These are phyloP conservation scores for Boletus vinaceobasis DNA, from an alignment of 768 basidiomycete genomes.

Conservation along the genomic window DNA sequence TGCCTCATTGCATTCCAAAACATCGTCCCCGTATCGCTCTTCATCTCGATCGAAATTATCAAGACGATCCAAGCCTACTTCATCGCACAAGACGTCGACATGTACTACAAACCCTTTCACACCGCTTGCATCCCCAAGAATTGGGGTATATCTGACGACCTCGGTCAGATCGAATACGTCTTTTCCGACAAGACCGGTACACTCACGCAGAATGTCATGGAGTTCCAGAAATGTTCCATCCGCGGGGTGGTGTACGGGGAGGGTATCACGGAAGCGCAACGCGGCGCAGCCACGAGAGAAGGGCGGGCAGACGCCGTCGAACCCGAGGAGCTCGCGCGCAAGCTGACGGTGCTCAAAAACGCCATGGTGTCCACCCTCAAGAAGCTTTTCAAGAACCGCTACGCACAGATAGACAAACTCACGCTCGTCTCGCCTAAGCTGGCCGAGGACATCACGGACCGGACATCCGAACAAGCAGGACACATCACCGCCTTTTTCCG, in stretches of 20 bases:
- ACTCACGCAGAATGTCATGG: slow-evolving; percentile 97
- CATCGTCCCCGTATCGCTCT: slow-evolving; percentile 92
- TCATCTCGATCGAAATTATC: slow-evolving; percentile 97
- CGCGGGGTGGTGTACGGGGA: slow-evolving; percentile 85
- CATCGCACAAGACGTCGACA: slow-evolving; percentile 93
- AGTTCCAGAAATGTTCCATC: slow-evolving; percentile 94
- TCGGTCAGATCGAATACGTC: slow-evolving; percentile 96
- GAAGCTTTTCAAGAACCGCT: slow-evolving; percentile 85
- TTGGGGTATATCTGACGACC: slow-evolving; percentile 98
- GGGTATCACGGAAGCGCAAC: slow-evolving; percentile 92
- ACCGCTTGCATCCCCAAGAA: slow-evolving; percentile 92
- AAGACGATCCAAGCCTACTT: slow-evolving; percentile 97
- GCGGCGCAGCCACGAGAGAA: slow-evolving; percentile 83
- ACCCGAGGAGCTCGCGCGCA: slow-evolving; percentile 66
- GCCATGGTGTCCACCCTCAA: slow-evolving; percentile 76
- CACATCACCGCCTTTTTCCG: slow-evolving; percentile 85
- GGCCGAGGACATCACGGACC: slow-evolving; percentile 71
- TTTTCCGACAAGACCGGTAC: slow-evolving; percentile 96
- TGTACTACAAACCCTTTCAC: slow-evolving; percentile 89
- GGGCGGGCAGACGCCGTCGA: slow-evolving; percentile 64
- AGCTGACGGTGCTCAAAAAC: slow-evolving; percentile 62
- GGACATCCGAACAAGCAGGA: slow-evolving; percentile 52
- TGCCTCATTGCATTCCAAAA: slow-evolving; percentile 97
- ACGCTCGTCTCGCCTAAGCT: slow-evolving; percentile 87
- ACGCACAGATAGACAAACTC: slow-evolving; percentile 72